Base-by-base conservation (phyloP, 1,284 basidiomycete species). In the Pseudozyma hubeiensis region DNA sequence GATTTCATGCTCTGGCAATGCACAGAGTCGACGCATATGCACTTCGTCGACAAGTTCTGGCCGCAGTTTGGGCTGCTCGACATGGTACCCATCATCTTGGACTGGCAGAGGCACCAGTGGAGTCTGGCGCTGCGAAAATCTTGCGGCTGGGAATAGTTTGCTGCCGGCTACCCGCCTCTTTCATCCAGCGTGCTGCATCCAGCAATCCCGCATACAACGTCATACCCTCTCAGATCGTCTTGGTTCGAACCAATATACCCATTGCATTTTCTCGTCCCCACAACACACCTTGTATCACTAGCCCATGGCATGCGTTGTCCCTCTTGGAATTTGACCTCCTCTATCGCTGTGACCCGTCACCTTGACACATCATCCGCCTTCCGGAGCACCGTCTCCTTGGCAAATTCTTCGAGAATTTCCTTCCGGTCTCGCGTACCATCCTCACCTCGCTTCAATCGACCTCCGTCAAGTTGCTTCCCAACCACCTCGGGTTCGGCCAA, bases 1-100 rank as follows among this genome's bases (percentile, higher is more conserved):
- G 94, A 97, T 82, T 99, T 91, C 82, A 86, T 98, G 84, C 89
- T 96, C 29, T 98, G 94, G 95, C 84, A 94, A 90, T 90, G 90
- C 74, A 91, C 88, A 57, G 90, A 93, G 76, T 85, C 91, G 73
- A 93, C 93, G 0, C 93, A 95, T 75, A 86, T 99, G n/a, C 93
- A 98, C 83, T 96, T 97, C 85, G 89, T 91, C n/a, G 86, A 90
- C 35, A 90, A 90, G 0, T 96, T 92, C 83, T 99, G 97, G 97
- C 97, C 97, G 0, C 91, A 95, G 62, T 97, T 98, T 83, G 93
- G 94, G 3, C 84, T 98, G 6, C 87, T 89, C 56, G 93, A 99
- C 78, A 90, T 97, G 81, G 85, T 94, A 24, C 92, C 93, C 1
- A 90, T 97, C 63, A 83, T 97, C 16, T 86, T 97, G 17, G 90